Evolutionary conservation across 768 basidiomycete genomes (phyloP), one percentile per base, ranked within the genome.

Genomic region (Suillus cothurnatus): DNA sequence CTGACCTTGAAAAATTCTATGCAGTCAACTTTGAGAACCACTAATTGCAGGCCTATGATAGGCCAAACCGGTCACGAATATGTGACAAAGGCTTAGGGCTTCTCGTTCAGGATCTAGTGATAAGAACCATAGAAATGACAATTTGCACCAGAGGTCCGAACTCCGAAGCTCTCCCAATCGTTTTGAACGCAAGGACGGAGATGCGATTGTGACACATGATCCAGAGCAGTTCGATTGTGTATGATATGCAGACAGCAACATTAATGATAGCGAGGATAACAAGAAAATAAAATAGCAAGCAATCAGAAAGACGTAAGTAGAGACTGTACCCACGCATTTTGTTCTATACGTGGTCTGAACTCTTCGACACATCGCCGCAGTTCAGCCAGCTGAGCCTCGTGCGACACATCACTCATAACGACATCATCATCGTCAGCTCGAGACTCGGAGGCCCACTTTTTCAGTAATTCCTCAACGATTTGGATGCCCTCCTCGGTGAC

Each of bases 401-500:
- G 66, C 1, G 69, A 70, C 31, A 80, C 74, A 69, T 90, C 84
- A 60, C 84, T 80, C 81, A 82, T 85, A 28, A 81, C 81, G 59
- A 87, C 80, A 34, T 84, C 82, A 32, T 79, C 80, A 1, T 76
- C 78, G 19, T 79, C 76, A 47, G 73, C 68, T 49, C 77, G 73
- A 38, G 80, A 74, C 76, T 71, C 56, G 1, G 69, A 67, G 5
- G 83, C 79, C 89, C 97, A 99, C 15, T 80, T 76, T 21, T 81
- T 77, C 50, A 99, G 84, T 70, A 99, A 83, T 28, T 90, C 84
- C 71, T 95, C 88, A 68, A 99, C 86, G 26, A 96, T 84, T 58
- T 84, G 78, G 9, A 95, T 87, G 2, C 97, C 97, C 68, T 92
- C 86, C 38, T 94, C 90, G 6, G 85, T 85, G 55, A 89, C 84